Evolutionary conservation across 257 asterid species (phyloP), one percentile per base, ranked within the genome.

Genomic region (Thymus quinquecostatus): DNA sequence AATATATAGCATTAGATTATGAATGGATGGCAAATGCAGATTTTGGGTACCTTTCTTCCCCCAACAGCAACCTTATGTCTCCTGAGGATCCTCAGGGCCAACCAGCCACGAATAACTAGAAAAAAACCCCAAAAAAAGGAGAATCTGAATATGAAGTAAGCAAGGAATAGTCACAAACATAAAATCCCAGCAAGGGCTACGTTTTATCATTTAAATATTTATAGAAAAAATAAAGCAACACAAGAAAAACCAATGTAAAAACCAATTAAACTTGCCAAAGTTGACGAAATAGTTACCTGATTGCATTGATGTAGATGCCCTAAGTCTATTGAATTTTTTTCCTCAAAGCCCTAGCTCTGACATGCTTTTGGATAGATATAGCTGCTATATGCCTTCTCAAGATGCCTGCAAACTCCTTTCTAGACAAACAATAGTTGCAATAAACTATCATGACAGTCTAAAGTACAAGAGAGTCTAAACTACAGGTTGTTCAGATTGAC

Each of bases 91-190:
- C 86, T 79, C 98, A n/a, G 77, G 60, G 92, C 97, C 78, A 92
- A 73, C 98, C 99, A 95, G 74, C 98, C 99, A 66, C 99, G 99
- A 77, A 95, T 86, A 81, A 92, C 99, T 95, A 77, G 75, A 82
- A 71, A 74, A 67, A n/a, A n/a, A n/a, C n/a, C n/a, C 34, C 30
- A 44, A 50, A 80, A 60, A 7, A 36, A 28, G 57, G 38, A 36
- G 57, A 61, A 51, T n/a, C 55, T 40, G 41, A 48, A 38, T 45
- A 21, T 44, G 12, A 10, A 10, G 11, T 44, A 7, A 44, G 12
- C 27, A 12, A 11, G 40, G 21, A 36, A 36, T 33, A 54, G 13
- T 4, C 54, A 53, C 48, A 53, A 53, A 68, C 50, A 36, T 28
- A 43, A 27, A 36, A 33, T 41, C 60, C 34, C 47, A 61, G 33